Conservation (phyloP, 2,329 filamentous ascomycete genomes). For the Atkinsonella texensis region DNA sequence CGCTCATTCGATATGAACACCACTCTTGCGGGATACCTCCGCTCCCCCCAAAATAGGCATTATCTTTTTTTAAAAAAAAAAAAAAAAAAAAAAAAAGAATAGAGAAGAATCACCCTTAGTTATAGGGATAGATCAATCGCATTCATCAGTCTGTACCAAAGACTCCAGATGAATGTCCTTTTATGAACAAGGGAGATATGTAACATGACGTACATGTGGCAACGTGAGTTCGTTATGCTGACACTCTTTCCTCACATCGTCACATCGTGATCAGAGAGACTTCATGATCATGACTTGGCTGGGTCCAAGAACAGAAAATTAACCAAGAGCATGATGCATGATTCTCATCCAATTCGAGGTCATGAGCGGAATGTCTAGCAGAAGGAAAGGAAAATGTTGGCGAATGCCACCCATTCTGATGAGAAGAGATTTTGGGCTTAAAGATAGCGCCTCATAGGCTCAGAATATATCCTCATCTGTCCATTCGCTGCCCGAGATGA, state of each 20-base stretch:
- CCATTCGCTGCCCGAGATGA: conserved; percentile 55
- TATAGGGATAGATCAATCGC: not conserved
- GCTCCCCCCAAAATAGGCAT: no score
- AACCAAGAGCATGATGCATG: no score
- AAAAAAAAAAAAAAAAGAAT: not conserved
- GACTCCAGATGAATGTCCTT: no score
- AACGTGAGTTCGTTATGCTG: no score
- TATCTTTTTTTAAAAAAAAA: not conserved
- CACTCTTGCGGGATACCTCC: not conserved
- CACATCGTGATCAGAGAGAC: no score
- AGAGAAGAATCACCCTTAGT: not conserved
- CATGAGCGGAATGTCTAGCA: no score
- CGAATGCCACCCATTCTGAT: not conserved
- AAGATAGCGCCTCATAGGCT: not conserved
- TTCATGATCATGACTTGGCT: no score
- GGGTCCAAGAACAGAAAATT: no score
- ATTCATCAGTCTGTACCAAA: not conserved
- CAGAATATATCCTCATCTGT: conserved; percentile 51
- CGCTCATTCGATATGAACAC: not conserved
- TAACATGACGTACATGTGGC: no score
- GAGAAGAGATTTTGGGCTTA: not conserved
- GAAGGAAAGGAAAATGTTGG: not conserved
- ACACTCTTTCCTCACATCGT: no score
- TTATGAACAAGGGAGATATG: no score
- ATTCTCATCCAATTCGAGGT: no score